Evolutionary conservation across 768 basidiomycete species (phyloP).

Genomic region (Russula foetens): DNA sequence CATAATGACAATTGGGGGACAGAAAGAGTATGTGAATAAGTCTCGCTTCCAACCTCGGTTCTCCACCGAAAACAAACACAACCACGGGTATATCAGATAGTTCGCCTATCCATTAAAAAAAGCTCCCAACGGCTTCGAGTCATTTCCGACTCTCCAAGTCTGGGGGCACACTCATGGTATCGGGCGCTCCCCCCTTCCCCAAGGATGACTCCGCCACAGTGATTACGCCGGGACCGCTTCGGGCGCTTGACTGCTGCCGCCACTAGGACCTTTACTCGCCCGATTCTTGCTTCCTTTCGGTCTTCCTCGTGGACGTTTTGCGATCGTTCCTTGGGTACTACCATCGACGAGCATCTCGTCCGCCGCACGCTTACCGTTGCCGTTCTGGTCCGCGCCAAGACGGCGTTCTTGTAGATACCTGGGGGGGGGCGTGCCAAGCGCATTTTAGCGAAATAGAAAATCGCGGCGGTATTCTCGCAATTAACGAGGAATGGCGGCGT

Average conservation of each 20-base stretch:
- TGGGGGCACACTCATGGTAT: neutral
- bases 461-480: too few species aligned
- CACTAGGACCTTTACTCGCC: conserved; percentile 6
- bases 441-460: too few species aligned
- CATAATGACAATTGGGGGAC: neutral
- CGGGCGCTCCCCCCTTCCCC: neutral
- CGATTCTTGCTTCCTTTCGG: conserved; percentile 32
- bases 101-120: neutral
- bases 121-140: neutral
- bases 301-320: conserved; percentile 30
- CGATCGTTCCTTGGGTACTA: conserved; percentile 18
- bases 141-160: neutral
- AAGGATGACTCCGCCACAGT: neutral
- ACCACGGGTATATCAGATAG: neutral
- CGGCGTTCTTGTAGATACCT: conserved; percentile 30
- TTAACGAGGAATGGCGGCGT: conserved; percentile 28
- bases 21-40: neutral
- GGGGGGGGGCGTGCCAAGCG: too few species aligned
- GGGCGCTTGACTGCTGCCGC: conserved; percentile 6
- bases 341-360: conserved; percentile 20
- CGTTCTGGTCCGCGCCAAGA: conserved; percentile 22
- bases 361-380: conserved; percentile 22
- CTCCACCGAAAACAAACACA: conserved; percentile 3
- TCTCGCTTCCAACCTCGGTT: conserved; percentile 9
- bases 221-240: neutral